Evolutionary conservation across 179 eudicot species (phyloP).

Genomic region (Silene noctiflora): DNA sequence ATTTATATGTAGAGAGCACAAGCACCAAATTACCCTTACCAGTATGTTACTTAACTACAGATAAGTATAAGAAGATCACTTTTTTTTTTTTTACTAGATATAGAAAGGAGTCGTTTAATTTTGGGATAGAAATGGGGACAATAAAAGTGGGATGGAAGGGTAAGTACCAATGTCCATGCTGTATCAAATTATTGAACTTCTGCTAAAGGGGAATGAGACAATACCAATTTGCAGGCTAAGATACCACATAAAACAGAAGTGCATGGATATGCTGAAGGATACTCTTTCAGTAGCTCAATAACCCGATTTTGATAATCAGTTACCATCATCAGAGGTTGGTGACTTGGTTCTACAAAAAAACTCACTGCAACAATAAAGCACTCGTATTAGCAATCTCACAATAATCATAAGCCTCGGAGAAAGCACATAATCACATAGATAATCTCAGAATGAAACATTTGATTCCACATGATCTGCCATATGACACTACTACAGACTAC

Average conservation of each 20-base stretch:
- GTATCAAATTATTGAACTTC: constrained; percentile 1
- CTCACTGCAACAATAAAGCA: constrained; percentile 8
- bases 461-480: not conserved
- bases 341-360: constrained; percentile 13
- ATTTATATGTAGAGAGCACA: no score
- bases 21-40: no score
- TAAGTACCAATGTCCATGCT: not conserved
- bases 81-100: no score
- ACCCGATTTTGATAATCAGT: constrained; percentile 32
- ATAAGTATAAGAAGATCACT: no score
- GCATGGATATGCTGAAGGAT: constrained; percentile 22
- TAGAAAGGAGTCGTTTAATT: no score
- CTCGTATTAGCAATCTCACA: constrained; percentile 11
- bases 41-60: no score
- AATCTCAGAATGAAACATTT: not conserved
- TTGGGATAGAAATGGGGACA: no score
- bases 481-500: not conserved
- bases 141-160: no score
- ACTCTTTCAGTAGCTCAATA: constrained; percentile 28
- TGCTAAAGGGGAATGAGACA: constrained; percentile 9
- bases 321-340: constrained; percentile 24
- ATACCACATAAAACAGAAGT: constrained; percentile 40
- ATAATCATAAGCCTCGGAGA: not conserved
- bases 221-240: constrained; percentile 41
- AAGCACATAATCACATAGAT: not conserved